Conservation (phyloP, 108 stramenopile species). For the Cyclotella kingstonii region DNA sequence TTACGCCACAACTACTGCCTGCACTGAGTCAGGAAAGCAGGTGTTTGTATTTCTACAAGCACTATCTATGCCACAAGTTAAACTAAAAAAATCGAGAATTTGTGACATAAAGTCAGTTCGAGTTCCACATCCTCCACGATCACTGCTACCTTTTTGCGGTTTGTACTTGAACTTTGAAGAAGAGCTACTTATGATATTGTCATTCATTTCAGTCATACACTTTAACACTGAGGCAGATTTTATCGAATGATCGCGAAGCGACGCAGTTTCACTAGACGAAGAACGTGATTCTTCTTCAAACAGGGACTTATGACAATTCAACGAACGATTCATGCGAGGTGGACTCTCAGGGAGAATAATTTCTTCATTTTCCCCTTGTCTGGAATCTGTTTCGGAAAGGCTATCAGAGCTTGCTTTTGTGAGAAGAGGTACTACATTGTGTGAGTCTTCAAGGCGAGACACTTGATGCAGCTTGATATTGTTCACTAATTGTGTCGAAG, state of each 20-base stretch:
- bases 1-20: background rate
- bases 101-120: conserved; percentile 11
- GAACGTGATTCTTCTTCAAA: conserved; percentile 9
- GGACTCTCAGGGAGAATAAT: conserved; percentile 16
- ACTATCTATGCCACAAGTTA: background rate
- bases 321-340: conserved; percentile 15
- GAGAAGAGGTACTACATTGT: conserved; percentile 5
- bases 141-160: background rate
- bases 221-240: background rate
- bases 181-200: no score
- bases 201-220: background rate
- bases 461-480: background rate
- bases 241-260: background rate
- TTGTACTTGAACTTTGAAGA: no score
- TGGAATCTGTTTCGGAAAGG: background rate
- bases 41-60: conserved; percentile 12
- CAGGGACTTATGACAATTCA: conserved; percentile 3
- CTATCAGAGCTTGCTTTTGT: conserved; percentile 15
- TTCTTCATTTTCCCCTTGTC: background rate
- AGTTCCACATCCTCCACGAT: conserved; percentile 1
- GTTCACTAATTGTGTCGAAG: background rate
- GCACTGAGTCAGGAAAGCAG: background rate
- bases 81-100: conserved; percentile 5
- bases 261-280: background rate
- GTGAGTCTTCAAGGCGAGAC: background rate